Percentiles rank a stretch among this genome's conserved stretches.
These are phyloP conservation scores for Aeschynomene evenia DNA, from an alignment of 306 rosid species.

Conservation along the genomic window DNA sequence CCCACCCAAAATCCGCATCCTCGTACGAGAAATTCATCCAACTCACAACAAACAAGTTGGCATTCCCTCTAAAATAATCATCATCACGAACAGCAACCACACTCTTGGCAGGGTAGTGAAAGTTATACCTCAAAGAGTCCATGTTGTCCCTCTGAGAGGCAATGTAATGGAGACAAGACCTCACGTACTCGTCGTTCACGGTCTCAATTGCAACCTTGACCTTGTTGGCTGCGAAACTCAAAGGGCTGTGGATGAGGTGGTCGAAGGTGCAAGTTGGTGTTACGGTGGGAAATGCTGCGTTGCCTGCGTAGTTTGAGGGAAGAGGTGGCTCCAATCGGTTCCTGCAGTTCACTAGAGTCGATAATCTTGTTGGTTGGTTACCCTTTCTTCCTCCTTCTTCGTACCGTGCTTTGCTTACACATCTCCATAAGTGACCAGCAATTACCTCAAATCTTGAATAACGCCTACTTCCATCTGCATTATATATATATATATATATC, in stretches of 20 bases:
- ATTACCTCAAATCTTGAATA: conserved; percentile 41
- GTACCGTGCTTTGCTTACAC: conserved; percentile 32
- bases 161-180: conserved; percentile 21
- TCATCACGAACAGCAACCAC: no score
- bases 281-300: conserved; percentile 27
- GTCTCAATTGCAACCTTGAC: conserved; percentile 31
- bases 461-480: background rate
- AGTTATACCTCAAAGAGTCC: conserved; percentile 27
- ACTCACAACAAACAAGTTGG: conserved; percentile 35
- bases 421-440: conserved; percentile 40
- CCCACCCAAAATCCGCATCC: conserved; percentile 40
- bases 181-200: conserved; percentile 23
- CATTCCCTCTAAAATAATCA: conserved; percentile 22
- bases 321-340: conserved; percentile 33
- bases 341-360: conserved; percentile 28
- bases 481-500: no score
- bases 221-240: conserved; percentile 2
- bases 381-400: conserved; percentile 15
- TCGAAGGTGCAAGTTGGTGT: conserved; percentile 12
- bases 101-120: conserved; percentile 12
- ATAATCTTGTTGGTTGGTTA: conserved; percentile 33
- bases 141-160: conserved; percentile 19
- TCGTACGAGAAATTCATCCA: conserved; percentile 42
- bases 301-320: conserved; percentile 17
- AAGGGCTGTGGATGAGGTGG: conserved; percentile 17